Base-by-base conservation (phyloP, 2,329 filamentous ascomycete species). In the Ceratocystis cacaofunesta region DNA sequence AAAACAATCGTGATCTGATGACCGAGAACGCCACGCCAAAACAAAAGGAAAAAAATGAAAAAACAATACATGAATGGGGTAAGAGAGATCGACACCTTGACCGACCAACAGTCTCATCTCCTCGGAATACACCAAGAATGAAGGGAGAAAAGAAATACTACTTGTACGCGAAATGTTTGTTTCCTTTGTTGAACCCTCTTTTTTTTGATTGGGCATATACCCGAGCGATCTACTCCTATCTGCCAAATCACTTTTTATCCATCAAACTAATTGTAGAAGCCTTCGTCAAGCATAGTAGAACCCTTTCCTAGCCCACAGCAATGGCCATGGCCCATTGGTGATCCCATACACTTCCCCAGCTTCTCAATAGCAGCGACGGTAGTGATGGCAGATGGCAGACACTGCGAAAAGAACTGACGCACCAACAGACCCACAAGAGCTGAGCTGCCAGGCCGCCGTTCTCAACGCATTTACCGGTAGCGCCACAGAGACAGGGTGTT, bases 401-500 rank as follows among this genome's bases (percentile, higher is more conserved):
- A 63, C 61, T 52, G 65, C 61, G 60, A 65, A 61, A 65, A 52
- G 67, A 64, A 62, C 63, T 64, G 46, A 64, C 48, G 62, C 61
- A 64, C 52, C 64, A 61, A 32, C 28, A 61, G 60, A 61, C 41
- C 25, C 28, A 66, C 46, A 64, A 50, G 22, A 44, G 48, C 61
- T 60, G 57, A 44, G 48, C 61, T 60, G 57, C 58, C 61, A 32
- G 43, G 19, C 63, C 28, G 58, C 43, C 44, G 52, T 61, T 22
- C 60, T 65, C 32, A 62, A 52, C 63, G 61, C 69, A 69, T 73
- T 81, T 89, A 96, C 82, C 92, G 86, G 89, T 96, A 96, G 80
- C 92, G 87, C 92, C 92, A 96, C 79, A 96, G 90, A 75, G 89
- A 95, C 78, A 96, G 87, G 80, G 92, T 99, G 89, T 99, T 99